Evolutionary conservation across 2,329 filamentous ascomycete genomes (phyloP), one percentile per base, ranked within the genome.

Genomic region (Acrocalymma vagum): DNA sequence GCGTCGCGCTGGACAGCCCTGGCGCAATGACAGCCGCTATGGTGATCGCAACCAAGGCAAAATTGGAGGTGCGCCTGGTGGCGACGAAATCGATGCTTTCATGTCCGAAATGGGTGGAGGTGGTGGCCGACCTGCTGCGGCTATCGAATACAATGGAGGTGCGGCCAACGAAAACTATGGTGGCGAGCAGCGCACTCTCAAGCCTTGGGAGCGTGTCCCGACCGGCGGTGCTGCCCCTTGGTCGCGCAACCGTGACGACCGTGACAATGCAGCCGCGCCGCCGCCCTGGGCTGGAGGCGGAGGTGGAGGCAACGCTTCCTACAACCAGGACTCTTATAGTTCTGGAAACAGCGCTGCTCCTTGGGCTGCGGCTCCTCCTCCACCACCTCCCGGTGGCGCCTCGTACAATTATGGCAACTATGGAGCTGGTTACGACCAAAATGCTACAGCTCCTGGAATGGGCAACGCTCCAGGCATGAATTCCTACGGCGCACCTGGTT

Each of bases 51-150:
- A 82, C 69, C 86, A 84, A 60, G 82, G 80, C 37, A 63, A 68
- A 50, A 83, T 91, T 65, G 88, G 86, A 49, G 80, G 81, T 57
- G 89, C 88, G 51, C 88, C 93, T 50, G 92, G 96, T 69, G n/a
- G n/a, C n/a, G 86, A 89, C 69, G 94, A 99, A 72, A 94, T 96
- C 74, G 92, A 97, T 82, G 90, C 93, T 85, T 90, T 99, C 65
- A 96, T 99, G 91, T 88, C 95, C 82, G 94, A 97, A 79, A 83
- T 97, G 58, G 90, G 87, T 49, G 91, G 90, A 51, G 87, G 86
- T 48, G 49, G 39, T 22, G 81, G 76, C 30, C 77, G 80, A 29
- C 74, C 87, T 24, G 87, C 86, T 56, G 86, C 86, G 53, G 89
- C 88, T 51, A 96, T 99, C 63, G 94, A 68, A 34, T 67, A 63